A percentile compares a stretch with the other conserved stretches of the same genome.
These are phyloP conservation scores for Colletotrichum godetiae DNA, from an alignment of 2,329 filamentous ascomycete genomes.

Conservation along the genomic window DNA sequence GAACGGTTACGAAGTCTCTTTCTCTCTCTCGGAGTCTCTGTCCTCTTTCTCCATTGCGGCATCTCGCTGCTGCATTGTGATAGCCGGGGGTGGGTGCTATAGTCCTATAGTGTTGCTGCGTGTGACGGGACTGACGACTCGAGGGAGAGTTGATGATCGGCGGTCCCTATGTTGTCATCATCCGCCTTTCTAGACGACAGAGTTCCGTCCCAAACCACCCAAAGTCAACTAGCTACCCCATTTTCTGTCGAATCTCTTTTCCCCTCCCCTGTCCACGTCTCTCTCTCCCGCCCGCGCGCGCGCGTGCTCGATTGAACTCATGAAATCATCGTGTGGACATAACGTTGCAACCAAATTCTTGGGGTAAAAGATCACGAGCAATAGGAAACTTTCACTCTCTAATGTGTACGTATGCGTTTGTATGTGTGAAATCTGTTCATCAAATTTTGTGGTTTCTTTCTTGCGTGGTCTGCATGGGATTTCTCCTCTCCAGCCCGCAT, in stretches of 20 bases:
- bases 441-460: slow-evolving; percentile 4
- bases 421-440: neutral
- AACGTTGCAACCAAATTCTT: neutral
- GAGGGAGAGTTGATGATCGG: neutral
- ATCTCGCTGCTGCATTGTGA: neutral
- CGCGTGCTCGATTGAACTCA: slow-evolving; percentile 1
- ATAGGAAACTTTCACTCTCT: neutral
- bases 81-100: neutral
- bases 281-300: neutral
- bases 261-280: neutral
- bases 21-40: neutral
- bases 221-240: neutral
- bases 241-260: neutral
- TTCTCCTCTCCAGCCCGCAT: neutral
- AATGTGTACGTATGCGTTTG: neutral
- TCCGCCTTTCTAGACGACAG: neutral
- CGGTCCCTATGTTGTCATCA: neutral
- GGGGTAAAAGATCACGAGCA: neutral
- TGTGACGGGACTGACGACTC: neutral
- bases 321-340: neutral
- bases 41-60: neutral
- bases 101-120: neutral
- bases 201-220: neutral
- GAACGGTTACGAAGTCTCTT: no score
- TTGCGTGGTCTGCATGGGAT: neutral